phyloP scores from a whole-genome alignment of 1,139 yeast species.

The Candida buenavistaensis region DNA sequence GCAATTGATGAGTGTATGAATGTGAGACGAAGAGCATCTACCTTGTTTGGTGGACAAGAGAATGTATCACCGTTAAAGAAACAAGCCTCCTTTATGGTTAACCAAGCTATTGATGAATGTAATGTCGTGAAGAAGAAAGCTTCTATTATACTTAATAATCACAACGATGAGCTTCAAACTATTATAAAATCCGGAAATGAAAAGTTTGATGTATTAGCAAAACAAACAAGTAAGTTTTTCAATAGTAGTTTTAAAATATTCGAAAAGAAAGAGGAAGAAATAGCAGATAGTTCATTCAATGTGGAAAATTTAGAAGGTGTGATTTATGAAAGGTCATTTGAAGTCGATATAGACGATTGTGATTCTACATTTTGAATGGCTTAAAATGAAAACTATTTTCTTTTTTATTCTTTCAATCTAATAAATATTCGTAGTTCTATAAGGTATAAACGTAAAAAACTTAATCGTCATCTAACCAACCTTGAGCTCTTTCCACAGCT shows the following conservation, averaged over 20 bases:
- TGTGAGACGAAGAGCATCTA: constrained; percentile 12
- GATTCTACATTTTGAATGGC: constrained; percentile 12
- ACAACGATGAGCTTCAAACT: constrained; percentile 6
- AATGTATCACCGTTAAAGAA: constrained; percentile 4
- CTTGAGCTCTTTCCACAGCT: constrained; percentile 74
- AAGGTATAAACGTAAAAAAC: too few relatives aligned
- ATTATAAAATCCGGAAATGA: constrained; percentile 18
- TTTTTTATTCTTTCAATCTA: not conserved
- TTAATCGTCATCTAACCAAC: constrained; percentile 61
- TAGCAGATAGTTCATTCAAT: constrained; percentile 27
- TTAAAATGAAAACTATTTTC: constrained; percentile 3
- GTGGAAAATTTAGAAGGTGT: constrained; percentile 22
- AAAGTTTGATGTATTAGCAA: constrained; percentile 20
- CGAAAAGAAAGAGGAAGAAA: constrained; percentile 13
- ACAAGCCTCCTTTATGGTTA: constrained; percentile 7
- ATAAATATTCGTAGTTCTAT: too few relatives aligned
- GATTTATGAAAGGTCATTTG: constrained; percentile 13
- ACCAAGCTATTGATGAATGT: constrained; percentile 7
- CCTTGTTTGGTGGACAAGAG: constrained; percentile 6
- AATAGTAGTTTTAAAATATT: constrained; percentile 6
- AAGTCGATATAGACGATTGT: constrained; percentile 17
- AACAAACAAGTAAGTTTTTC: constrained; percentile 24
- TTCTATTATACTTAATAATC: constrained; percentile 11
- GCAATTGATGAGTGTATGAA: constrained; percentile 10
- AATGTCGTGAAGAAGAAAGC: constrained; percentile 11